These are phyloP conservation scores for Sutorius australiensis DNA, from an alignment of 768 basidiomycete species.

Conservation along the genomic window DNA sequence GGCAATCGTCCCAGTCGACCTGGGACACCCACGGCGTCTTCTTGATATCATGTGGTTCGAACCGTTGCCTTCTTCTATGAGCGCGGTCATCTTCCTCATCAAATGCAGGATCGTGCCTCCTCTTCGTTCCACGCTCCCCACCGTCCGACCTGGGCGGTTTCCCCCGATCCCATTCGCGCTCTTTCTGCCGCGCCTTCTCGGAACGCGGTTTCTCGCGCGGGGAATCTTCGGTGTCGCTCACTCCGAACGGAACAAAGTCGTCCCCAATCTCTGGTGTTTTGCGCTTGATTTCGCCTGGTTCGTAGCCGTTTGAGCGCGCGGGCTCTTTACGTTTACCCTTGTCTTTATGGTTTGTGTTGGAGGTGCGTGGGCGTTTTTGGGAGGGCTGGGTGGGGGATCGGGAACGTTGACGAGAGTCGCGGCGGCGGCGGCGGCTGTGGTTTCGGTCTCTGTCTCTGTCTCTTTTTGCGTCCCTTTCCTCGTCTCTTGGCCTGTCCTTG, in stretches of 20 bases:
- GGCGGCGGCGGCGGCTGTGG: conserved; percentile 1
- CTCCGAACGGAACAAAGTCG: conserved; percentile 31
- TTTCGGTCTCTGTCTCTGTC: neutral
- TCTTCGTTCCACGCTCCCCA: conserved; percentile 35
- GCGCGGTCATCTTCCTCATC: conserved; percentile 42
- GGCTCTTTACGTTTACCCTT: conserved; percentile 26
- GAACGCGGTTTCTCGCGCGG: conserved; percentile 9
- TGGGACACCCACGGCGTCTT: conserved; percentile 66
- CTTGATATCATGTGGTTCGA: conserved; percentile 47
- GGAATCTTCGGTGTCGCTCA: conserved; percentile 14
- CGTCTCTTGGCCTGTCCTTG: neutral
- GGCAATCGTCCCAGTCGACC: conserved; percentile 70
- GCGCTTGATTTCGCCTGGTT: conserved; percentile 9
- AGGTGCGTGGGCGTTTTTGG: conserved; percentile 19
- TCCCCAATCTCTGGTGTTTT: conserved; percentile 22
- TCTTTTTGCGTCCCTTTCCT: conserved; percentile 2
- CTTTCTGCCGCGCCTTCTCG: conserved; percentile 21
- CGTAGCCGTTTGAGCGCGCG: neutral
- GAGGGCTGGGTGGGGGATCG: conserved; percentile 10
- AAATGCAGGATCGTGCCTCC: conserved; percentile 42
- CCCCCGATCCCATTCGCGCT: conserved; percentile 41
- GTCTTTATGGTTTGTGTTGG: conserved; percentile 12
- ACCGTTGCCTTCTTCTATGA: conserved; percentile 48
- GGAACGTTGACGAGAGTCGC: conserved; percentile 9
- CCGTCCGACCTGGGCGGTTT: conserved; percentile 25